Evolutionary conservation across 176 grass and related monocot genomes (phyloP).

Genomic region (Ensete glaucum): DNA sequence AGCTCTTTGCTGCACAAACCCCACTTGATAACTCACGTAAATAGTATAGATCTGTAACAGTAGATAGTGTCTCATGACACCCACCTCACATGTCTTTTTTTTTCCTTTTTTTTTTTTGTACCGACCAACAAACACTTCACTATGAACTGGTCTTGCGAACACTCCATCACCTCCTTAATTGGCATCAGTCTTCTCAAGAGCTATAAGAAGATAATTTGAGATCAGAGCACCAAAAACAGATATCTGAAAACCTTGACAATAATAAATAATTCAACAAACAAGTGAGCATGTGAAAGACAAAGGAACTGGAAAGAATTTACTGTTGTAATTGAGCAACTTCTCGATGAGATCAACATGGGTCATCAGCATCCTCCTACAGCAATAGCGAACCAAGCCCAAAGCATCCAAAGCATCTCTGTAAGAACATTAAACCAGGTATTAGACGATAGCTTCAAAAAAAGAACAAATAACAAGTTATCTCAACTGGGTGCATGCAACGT

Average conservation of each 20-base stretch:
- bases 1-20: too few relatives aligned
- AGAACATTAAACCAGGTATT: not conserved
- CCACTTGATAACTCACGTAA: too few relatives aligned
- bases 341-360: slow-evolving; percentile 96
- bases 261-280: not conserved
- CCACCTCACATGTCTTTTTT: too few relatives aligned
- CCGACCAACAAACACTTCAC: not conserved
- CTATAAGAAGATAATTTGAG: not conserved
- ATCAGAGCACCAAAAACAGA: not conserved
- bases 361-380: slow-evolving; percentile 89
- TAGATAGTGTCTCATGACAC: too few relatives aligned
- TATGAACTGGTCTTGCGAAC: not conserved
- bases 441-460: not conserved
- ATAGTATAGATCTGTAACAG: too few relatives aligned
- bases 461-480: too few relatives aligned
- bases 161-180: not conserved
- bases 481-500: too few relatives aligned
- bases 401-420: slow-evolving; percentile 79
- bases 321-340: slow-evolving; percentile 92
- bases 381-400: slow-evolving; percentile 74
- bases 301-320: slow-evolving; percentile 31
- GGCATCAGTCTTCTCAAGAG: slow-evolving; percentile 2
- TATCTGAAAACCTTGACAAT: too few relatives aligned
- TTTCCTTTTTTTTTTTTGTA: too few relatives aligned
- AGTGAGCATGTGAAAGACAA: not conserved